These are phyloP conservation scores for Piloderma croceum DNA, from an alignment of 768 basidiomycete genomes.

Conservation along the genomic window DNA sequence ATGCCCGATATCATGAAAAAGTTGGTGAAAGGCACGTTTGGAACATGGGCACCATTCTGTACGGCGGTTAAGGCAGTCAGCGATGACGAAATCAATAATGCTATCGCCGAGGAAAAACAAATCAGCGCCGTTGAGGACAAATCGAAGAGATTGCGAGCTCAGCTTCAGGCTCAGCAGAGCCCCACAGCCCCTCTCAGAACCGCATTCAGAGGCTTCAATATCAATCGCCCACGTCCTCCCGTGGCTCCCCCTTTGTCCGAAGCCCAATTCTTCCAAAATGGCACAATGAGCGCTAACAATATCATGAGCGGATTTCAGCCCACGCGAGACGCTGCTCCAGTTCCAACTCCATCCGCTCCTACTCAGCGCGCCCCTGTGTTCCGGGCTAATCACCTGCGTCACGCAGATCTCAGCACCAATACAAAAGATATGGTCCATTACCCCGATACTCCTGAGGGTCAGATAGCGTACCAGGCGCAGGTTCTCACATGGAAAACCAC, in stretches of 20 bases:
- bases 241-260: not conserved
- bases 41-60: not conserved
- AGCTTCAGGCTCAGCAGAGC: not conserved
- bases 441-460: constrained; percentile 14
- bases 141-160: not conserved
- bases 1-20: constrained; percentile 2
- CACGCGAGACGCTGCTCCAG: not conserved
- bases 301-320: not conserved
- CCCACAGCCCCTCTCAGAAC: not conserved
- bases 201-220: not conserved
- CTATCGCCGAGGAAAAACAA: not conserved
- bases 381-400: not conserved
- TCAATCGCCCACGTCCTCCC: not conserved
- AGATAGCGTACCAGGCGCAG: constrained; percentile 6
- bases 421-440: constrained; percentile 1
- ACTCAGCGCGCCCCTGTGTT: not conserved
- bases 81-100: not conserved
- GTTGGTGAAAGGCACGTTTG: not conserved
- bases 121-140: not conserved
- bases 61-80: not conserved
- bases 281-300: not conserved
- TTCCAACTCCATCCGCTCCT: too few species aligned
- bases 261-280: not conserved
- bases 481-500: not conserved
- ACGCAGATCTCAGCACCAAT: not conserved